Evolutionary conservation across 192 early-diverging fungal genomes (phyloP).

Genomic region (Coemansia sp.): DNA sequence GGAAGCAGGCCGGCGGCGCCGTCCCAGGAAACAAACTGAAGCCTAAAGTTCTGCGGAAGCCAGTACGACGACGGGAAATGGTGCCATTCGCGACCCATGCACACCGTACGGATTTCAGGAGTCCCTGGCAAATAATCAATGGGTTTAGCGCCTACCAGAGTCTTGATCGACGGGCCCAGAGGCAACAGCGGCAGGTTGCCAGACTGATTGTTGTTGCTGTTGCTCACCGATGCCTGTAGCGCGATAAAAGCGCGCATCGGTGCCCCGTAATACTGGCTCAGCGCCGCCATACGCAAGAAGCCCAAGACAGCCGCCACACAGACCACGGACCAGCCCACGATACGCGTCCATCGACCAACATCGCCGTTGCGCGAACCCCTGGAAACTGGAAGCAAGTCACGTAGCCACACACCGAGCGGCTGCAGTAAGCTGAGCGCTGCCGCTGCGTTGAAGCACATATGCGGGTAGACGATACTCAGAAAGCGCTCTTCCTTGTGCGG

Average conservation of each 20-base stretch:
- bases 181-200: conserved; percentile 13
- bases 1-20: conserved; percentile 82
- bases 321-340: conserved; percentile 50
- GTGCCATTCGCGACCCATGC: conserved; percentile 96
- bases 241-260: conserved; percentile 67
- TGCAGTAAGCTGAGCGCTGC: conserved; percentile 61
- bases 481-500: conserved; percentile 99
- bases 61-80: conserved; percentile 92
- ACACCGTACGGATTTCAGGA: conserved; percentile 48
- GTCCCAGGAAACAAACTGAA: conserved; percentile 67
- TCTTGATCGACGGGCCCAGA: conserved; percentile 26
- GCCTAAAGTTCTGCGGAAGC: conserved; percentile 68
- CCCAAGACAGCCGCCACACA: conserved; percentile 58
- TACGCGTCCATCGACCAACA: not conserved
- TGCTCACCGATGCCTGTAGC: conserved; percentile 3
- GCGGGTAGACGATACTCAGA: conserved; percentile 87
- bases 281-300: conserved; percentile 68
- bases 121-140: not conserved
- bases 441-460: conserved; percentile 79
- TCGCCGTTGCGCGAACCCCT: not conserved
- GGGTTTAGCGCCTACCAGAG: not conserved
- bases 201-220: conserved; percentile 14
- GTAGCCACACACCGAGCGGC: conserved; percentile 42
- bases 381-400: not conserved
- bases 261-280: conserved; percentile 73